Conservation (phyloP, 148 eudicot genomes). For the Rhododendron henanense region DNA sequence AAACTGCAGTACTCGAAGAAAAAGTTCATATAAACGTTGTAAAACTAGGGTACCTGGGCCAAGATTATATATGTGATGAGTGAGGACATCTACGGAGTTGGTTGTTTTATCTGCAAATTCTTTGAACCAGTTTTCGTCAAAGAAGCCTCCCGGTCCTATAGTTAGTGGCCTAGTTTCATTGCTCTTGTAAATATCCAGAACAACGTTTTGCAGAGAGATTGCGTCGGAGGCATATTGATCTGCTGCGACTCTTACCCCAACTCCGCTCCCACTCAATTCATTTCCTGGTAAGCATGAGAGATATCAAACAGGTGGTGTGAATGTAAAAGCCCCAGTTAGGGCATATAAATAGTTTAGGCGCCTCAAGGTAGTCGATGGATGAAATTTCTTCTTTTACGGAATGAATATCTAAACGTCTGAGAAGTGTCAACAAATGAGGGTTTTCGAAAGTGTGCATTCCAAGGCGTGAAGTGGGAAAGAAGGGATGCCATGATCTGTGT, state of each 20-base stretch:
- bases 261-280: slow-evolving; percentile 76
- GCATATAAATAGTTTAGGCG: neutral
- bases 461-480: neutral
- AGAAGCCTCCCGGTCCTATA: slow-evolving; percentile 85
- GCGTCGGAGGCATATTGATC: slow-evolving; percentile 66
- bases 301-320: neutral
- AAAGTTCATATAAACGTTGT: neutral
- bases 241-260: slow-evolving; percentile 64
- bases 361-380: neutral
- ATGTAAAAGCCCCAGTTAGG: neutral
- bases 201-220: slow-evolving; percentile 32
- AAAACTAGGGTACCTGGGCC: slow-evolving; percentile 59
- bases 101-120: slow-evolving; percentile 47
- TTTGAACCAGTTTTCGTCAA: slow-evolving; percentile 60
- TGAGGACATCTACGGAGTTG: slow-evolving; percentile 43
- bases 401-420: neutral
- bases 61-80: slow-evolving; percentile 90
- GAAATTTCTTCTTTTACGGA: no score
- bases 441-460: neutral
- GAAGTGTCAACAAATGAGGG: neutral
- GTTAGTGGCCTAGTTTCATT: slow-evolving; percentile 38
- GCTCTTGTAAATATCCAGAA: slow-evolving; percentile 50
- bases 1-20: neutral
- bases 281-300: slow-evolving; percentile 53
- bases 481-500: neutral